Base-by-base conservation (phyloP, 78 protist species). In the Dictyostelium brefeldianum region DNA sequence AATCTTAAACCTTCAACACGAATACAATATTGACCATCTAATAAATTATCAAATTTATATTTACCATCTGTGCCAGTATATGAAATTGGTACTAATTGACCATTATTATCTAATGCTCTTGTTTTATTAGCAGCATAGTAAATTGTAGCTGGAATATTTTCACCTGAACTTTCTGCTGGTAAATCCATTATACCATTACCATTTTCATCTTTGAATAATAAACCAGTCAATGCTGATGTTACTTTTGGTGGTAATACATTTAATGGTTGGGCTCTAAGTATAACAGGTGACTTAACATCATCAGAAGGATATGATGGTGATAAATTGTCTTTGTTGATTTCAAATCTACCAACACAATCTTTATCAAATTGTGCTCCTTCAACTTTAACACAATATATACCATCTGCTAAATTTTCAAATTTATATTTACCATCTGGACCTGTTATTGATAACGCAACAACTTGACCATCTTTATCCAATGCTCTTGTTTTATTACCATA, bases 341-440 rank as follows among this genome's bases (percentile, higher is more conserved):
- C 79, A 46, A 73, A n/a, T 46, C 3, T n/a, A 46, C 79, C 79
- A n/a, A 73, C 79, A n/a, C 79, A 73, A 11, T 54, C 79, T 46
- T 51, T 51, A 73, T 73, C 47, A 29, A 73, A n/a, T 12, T 46
- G n/a, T 46, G n/a, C 14, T 17, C 43, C 27, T n/a, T 46, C 79
- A 22, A 73, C 22, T 54, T n/a, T n/a, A 14, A 73, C 1, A 73
- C 79, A 73, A 73, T 73, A 73, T 3, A 8, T 54, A 47, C 79
- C 79, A 46, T 36, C 31, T 3, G 56, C 56, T 43, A 73, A 18
- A 73, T 73, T 73, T 36, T 73, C 79, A 73, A 73, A 73, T 17
- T 25, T n/a, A 73, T 73, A 73, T 46, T 29, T 36, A 73, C 79
- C 79, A 47, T 46, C 27, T 8, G 22, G 3, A 46, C 25, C 79